Base-by-base conservation (phyloP, 768 basidiomycete species). In the Kwoniella heveanensis region DNA sequence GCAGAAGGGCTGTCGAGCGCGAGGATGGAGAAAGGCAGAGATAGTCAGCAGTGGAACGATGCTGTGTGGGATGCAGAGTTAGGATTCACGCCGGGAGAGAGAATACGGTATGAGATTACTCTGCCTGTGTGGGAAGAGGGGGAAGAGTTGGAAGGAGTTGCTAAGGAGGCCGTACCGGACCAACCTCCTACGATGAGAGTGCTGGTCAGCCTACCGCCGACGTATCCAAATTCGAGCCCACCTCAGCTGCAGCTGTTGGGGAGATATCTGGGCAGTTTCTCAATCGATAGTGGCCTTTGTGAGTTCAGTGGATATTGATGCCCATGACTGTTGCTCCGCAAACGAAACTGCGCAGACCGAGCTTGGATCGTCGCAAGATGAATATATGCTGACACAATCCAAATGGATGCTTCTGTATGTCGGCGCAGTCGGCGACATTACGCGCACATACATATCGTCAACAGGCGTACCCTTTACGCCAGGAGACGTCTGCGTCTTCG, bases 401-500 rank as follows among this genome's bases (percentile, higher is more conserved):
- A n/a, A n/a, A n/a, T n/a, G n/a, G n/a, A n/a, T n/a, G n/a, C n/a
- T n/a, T n/a, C n/a, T n/a, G n/a, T n/a, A n/a, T n/a, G n/a, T n/a
- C n/a, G n/a, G 32, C 15, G 17, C 54, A 80, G 79, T 80, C 58
- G 80, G 80, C 12, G 73, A 74, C 32, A 71, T 80, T 15, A 79
- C 77, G 1, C 71, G 78, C 24, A 79, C 78, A 24, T 81, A 77
- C 66, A 74, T 81, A 54, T 70, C 77, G 1, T 70, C 72, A 12
- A 65, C 69, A 37, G 80, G 79, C 1, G 71, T 78, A 19, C 54
- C 74, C 1, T 81, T 79, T 59, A 62, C 47, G 1, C 65, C 73
- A n/a, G 79, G 78, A 19, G 77, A 80, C 49, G 78, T 79, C 1
- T 79, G 78, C 54, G 79, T 81, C 1, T 81, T 80, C 58, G 80